Conservation (phyloP, 1,284 basidiomycete genomes). For the Singerocomus inundabilis region DNA sequence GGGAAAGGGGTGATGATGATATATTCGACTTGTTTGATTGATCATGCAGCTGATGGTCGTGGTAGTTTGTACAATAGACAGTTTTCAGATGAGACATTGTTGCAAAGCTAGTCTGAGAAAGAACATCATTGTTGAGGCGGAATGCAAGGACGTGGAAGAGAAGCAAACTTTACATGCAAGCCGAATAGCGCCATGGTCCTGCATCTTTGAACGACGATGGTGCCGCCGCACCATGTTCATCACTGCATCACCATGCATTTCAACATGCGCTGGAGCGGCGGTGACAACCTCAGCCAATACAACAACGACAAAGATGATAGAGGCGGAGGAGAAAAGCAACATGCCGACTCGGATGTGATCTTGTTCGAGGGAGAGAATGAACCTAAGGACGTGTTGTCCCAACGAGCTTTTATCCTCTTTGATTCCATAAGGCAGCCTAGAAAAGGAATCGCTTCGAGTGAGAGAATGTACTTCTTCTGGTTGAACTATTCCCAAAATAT, state of each 20-base stretch:
- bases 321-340: neutral
- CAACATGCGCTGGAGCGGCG: constrained; percentile 3
- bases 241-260: neutral
- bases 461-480: neutral
- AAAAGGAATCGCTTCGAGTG: neutral
- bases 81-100: neutral
- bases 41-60: neutral
- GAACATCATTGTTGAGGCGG: neutral
- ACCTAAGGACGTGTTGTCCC: neutral
- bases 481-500: neutral
- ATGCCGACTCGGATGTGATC: neutral
- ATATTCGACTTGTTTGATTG: neutral
- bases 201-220: neutral
- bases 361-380: neutral
- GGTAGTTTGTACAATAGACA: neutral
- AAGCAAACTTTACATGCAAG: neutral
- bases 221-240: neutral
- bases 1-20: neutral
- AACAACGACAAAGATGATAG: constrained; percentile 5
- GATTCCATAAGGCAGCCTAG: neutral
- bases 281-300: neutral
- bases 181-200: neutral
- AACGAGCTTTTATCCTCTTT: constrained; percentile 11
- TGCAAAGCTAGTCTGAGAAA: neutral
- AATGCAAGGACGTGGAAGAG: too few relatives aligned